A percentile compares a stretch with the other conserved stretches of the same genome.
These are phyloP conservation scores for Mucor piriformis DNA, from an alignment of 371 early-diverging fungal species.

Conservation along the genomic window DNA sequence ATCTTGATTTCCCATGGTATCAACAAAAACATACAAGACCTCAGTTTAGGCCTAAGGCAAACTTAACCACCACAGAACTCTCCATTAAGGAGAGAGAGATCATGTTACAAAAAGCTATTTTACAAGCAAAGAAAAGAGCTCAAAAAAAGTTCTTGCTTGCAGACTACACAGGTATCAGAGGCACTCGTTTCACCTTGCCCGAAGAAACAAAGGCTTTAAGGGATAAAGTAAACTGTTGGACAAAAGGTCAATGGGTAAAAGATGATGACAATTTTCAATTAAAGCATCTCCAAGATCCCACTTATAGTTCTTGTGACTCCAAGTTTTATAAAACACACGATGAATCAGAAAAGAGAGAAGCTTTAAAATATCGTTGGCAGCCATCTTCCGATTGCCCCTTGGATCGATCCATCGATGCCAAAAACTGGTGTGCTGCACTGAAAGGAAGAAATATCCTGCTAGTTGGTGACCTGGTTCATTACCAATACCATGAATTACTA, in stretches of 20 bases:
- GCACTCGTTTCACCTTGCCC: conserved; percentile 9
- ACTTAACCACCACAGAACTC: conserved; percentile 9
- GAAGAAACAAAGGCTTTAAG: conserved; percentile 20
- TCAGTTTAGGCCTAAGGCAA: conserved; percentile 13
- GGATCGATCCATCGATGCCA: conserved; percentile 13
- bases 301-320: conserved; percentile 43
- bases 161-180: conserved; percentile 28
- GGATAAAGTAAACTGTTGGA: conserved; percentile 28
- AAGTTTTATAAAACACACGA: conserved; percentile 29
- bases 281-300: conserved; percentile 49
- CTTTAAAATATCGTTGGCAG: conserved; percentile 36
- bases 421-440: conserved; percentile 40
- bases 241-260: conserved; percentile 30
- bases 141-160: neutral
- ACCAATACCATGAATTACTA: conserved; percentile 59
- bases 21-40: conserved; percentile 19
- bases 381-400: conserved; percentile 16
- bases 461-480: conserved; percentile 61
- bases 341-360: conserved; percentile 25
- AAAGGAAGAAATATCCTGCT: conserved; percentile 46
- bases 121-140: conserved; percentile 22
- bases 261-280: conserved; percentile 15
- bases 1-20: conserved; percentile 35
- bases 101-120: conserved; percentile 18
- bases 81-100: conserved; percentile 18